Conservation (phyloP, 345 rosid genomes). For the Cochlearia excelsa region DNA sequence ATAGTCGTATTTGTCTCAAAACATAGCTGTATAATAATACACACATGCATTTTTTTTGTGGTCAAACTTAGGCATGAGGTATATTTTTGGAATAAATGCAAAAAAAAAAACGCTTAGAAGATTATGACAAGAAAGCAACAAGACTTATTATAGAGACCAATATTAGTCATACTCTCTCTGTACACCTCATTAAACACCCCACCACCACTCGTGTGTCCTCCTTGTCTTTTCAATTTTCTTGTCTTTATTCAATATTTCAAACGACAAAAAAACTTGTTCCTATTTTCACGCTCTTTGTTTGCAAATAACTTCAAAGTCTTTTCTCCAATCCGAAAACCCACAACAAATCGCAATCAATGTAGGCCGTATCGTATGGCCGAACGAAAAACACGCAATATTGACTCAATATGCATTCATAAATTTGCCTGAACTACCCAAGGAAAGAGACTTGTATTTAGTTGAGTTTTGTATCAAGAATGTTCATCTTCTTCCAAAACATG, state of each 20-base stretch:
- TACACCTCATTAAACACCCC: conserved; percentile 21
- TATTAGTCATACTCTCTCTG: no score
- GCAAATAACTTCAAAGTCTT: not conserved
- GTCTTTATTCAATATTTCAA: conserved; percentile 23
- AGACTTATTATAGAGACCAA: not conserved
- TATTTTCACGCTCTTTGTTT: conserved; percentile 33
- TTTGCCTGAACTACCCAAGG: not conserved
- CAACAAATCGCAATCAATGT: conserved; percentile 15
- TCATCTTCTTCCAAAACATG: conserved; percentile 6
- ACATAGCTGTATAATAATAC: conserved; percentile 14
- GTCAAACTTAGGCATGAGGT: conserved; percentile 12
- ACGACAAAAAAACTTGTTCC: conserved; percentile 32
- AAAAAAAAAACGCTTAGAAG: conserved; percentile 14
- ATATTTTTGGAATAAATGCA: conserved; percentile 26
- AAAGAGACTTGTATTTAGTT: conserved; percentile 4
- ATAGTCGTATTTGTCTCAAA: conserved; percentile 3
- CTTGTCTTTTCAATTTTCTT: conserved; percentile 27
- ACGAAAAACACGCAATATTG: not conserved
- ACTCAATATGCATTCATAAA: not conserved
- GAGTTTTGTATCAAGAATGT: not conserved
- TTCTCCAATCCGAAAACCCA: not conserved
- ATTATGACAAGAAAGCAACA: conserved; percentile 33
- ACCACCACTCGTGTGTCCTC: conserved; percentile 36
- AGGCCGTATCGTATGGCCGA: conserved; percentile 5
- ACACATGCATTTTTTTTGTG: not conserved